phyloP scores from a whole-genome alignment of 1,284 basidiomycete genomes.

The Veloboletus limbatus region DNA sequence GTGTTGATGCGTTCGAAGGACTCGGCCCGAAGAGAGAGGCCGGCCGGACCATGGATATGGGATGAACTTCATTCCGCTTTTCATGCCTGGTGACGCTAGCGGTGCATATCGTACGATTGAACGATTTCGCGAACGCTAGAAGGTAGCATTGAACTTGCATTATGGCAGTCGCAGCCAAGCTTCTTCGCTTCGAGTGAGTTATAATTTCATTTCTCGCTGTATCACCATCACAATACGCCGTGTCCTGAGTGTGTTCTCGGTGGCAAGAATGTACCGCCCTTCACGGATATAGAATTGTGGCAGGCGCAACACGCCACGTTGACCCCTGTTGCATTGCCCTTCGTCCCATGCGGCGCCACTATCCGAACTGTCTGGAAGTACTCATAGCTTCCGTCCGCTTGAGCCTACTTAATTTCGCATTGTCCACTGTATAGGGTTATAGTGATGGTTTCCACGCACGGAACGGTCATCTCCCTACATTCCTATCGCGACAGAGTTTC shows the following conservation, averaged over 20 bases:
- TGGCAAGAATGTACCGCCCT: conserved; percentile 2
- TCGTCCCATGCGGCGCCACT: conserved; percentile 6
- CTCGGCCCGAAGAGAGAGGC: not conserved
- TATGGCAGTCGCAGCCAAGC: not conserved
- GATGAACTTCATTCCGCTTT: conserved; percentile 1
- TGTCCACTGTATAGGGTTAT: conserved; percentile 26
- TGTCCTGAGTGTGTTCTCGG: not conserved
- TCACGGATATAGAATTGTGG: conserved; percentile 8
- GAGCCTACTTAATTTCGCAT: conserved; percentile 23
- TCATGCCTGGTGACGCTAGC: not conserved
- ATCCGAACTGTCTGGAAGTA: conserved; percentile 4
- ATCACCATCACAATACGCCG: not conserved
- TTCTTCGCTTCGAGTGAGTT: not conserved
- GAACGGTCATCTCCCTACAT: conserved; percentile 8
- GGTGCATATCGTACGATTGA: not conserved
- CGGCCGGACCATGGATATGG: conserved; percentile 23
- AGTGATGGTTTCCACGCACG: conserved; percentile 11
- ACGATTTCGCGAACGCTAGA: no score
- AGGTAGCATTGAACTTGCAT: no score
- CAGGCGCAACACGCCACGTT: conserved; percentile 13
- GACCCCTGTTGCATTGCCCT: conserved; percentile 5
- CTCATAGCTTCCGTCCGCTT: conserved; percentile 10
- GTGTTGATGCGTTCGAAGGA: no score
- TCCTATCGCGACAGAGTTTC: conserved; percentile 17
- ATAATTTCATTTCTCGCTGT: conserved; percentile 9